Percentiles rank a stretch among this genome's conserved stretches.
Conservation (phyloP, 805 yeast species). For the Sugiyamaella mastotermitis region DNA sequence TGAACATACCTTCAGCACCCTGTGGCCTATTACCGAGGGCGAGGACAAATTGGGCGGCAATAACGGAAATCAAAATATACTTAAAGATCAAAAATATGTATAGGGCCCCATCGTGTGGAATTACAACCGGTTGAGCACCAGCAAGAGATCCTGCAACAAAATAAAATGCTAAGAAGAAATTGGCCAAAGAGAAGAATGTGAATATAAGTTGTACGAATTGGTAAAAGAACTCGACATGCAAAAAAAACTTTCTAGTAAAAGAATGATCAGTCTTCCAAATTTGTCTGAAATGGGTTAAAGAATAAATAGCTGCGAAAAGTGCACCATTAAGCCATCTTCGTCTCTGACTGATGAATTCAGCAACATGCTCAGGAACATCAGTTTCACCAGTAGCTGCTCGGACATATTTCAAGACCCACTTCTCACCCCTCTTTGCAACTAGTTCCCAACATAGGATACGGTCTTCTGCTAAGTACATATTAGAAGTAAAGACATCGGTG, state of each 20-base stretch:
- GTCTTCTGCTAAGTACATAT: conserved; percentile 96
- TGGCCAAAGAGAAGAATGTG: conserved; percentile 88
- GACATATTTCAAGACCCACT: conserved; percentile 89
- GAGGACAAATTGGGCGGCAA: conserved; percentile 83
- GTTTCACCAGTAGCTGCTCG: conserved; percentile 93
- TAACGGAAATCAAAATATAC: conserved; percentile 72
- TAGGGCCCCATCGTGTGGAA: conserved; percentile 66
- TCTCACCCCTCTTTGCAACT: conserved; percentile 74
- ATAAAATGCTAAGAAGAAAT: conserved; percentile 87
- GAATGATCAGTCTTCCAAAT: conserved; percentile 91
- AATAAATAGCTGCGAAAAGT: conserved; percentile 88
- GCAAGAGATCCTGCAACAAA: conserved; percentile 84
- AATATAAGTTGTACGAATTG: conserved; percentile 76
- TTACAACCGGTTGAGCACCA: conserved; percentile 34
- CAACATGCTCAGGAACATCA: conserved; percentile 89
- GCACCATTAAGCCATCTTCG: conserved; percentile 99
- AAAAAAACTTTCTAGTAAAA: conserved; percentile 63
- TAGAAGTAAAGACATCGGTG: conserved; percentile 86
- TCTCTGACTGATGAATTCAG: conserved; percentile 94
- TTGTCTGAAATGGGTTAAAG: conserved; percentile 77
- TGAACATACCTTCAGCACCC: conserved; percentile 78
- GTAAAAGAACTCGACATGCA: conserved; percentile 84
- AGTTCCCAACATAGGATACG: conserved; percentile 95
- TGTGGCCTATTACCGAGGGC: conserved; percentile 98
- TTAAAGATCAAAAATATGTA: conserved; percentile 81